Evolutionary conservation across 164 flowering plant genomes (phyloP), one percentile per base, ranked within the genome.

Genomic region (Magnolia kwangsiensis): DNA sequence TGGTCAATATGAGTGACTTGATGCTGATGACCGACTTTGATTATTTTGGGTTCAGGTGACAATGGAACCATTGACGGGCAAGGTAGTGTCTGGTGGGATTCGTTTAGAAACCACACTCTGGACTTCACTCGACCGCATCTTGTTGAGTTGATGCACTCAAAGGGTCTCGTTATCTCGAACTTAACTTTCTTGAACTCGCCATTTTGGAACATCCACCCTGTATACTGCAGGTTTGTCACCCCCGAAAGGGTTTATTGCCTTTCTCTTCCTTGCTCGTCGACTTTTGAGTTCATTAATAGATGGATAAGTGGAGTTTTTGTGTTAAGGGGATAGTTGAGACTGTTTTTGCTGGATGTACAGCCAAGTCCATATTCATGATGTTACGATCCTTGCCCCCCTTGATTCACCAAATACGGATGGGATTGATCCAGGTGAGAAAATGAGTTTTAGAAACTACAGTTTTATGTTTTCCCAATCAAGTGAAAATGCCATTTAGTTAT

Each of bases 51-150:
- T 69, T 45, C 82, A 92, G 97, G 97, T 79, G 85, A 91, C 71
- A 91, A 92, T 80, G 97, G 97, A 67, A 91, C 95, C 19, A 83
- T 92, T 71, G 91, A 91, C 77, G 97, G 97, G 67, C 95, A 91
- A 82, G 97, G 97, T 31, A 77, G 78, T 77, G 75, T 86, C 8
- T 92, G 97, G 97, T 91, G 97, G 97, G 76, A 83, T 51, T 80
- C 86, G 86, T 91, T 87, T 74, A 74, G 64, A 58, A 81, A 72
- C 8, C 45, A 77, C 70, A 85, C 85, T 24, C 79, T 90, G 80
- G 74, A 88, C 79, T 86, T 84, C 64, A 91, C 89, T 31, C 85
- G 95, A 19, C 97, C 97, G 1, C 95, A 91, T 85, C 78, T 92
- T 66, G 87, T 92, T 70, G 95, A 92, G 83, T 76, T 92, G 66